Conservation (phyloP, 306 rosid genomes). For the Hylodesmum podocarpum region DNA sequence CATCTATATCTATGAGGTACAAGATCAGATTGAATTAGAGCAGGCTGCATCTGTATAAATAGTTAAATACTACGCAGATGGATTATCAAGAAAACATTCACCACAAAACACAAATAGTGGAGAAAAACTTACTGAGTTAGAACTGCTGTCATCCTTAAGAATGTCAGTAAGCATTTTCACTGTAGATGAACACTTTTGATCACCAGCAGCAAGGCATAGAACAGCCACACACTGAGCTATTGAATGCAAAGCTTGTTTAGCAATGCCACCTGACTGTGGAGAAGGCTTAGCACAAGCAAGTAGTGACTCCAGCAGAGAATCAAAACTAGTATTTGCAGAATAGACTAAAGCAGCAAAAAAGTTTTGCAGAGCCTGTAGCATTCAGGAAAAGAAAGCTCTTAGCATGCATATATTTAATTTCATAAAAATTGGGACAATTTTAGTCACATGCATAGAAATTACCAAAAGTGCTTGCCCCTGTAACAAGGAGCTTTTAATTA, state of each 20-base stretch:
- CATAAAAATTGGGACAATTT: constrained; percentile 7
- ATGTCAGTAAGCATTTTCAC: constrained; percentile 93
- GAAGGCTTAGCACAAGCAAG: constrained; percentile 93
- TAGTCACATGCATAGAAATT: constrained; percentile 30
- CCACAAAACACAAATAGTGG: not conserved
- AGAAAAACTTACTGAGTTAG: constrained; percentile 65
- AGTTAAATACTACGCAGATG: not conserved
- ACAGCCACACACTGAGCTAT: constrained; percentile 98
- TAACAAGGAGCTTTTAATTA: constrained; percentile 91
- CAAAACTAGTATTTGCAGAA: constrained; percentile 96
- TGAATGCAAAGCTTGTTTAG: constrained; percentile 95
- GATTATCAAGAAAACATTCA: constrained; percentile 14
- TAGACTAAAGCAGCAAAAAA: constrained; percentile 89
- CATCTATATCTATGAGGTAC: constrained; percentile 13
- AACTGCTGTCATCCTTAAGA: constrained; percentile 74
- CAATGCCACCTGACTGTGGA: constrained; percentile 95
- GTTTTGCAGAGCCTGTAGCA: constrained; percentile 79
- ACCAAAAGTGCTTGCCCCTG: constrained; percentile 98
- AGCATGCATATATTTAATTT: constrained; percentile 29
- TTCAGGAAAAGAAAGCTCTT: constrained; percentile 17
- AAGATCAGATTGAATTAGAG: constrained; percentile 10
- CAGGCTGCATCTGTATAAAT: not conserved
- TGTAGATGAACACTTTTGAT: constrained; percentile 80
- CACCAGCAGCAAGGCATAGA: constrained; percentile 97
- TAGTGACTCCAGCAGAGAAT: constrained; percentile 83